These are phyloP conservation scores for Venturia aucupariae DNA, from an alignment of 2,329 filamentous ascomycete species.

Conservation along the genomic window DNA sequence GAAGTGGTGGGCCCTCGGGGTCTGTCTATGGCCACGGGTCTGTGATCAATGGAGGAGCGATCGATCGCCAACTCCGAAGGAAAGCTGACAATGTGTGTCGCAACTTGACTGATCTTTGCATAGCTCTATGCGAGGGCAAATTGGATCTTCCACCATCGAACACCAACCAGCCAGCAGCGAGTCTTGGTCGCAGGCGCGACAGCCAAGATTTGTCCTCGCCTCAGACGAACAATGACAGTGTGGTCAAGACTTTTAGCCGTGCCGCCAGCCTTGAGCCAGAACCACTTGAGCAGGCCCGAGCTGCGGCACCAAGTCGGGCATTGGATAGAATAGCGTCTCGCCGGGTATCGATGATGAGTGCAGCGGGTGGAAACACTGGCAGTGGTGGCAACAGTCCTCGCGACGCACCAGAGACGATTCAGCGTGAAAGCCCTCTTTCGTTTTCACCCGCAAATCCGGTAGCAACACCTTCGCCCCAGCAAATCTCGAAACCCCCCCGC, in stretches of 20 bases:
- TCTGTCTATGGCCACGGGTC: slow-evolving; percentile 55
- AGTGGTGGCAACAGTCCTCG: slow-evolving; percentile 22
- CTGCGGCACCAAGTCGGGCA: slow-evolving; percentile 28
- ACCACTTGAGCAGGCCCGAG: slow-evolving; percentile 22
- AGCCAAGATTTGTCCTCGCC: slow-evolving; percentile 12
- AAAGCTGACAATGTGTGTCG: slow-evolving; percentile 92
- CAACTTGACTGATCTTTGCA: slow-evolving; percentile 82
- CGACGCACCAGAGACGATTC: slow-evolving; percentile 20
- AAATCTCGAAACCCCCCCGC: slow-evolving; percentile 10
- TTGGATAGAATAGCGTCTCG: slow-evolving; percentile 38
- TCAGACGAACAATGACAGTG: not conserved
- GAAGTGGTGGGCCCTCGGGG: slow-evolving; percentile 53
- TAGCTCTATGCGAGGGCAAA: slow-evolving; percentile 52
- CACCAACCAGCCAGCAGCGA: not conserved
- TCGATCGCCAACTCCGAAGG: slow-evolving; percentile 74
- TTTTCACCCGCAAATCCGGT: slow-evolving; percentile 10
- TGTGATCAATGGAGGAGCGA: slow-evolving; percentile 49
- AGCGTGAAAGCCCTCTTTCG: slow-evolving; percentile 4
- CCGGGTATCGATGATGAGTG: slow-evolving; percentile 28
- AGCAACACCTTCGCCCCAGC: slow-evolving; percentile 7
- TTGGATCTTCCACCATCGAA: slow-evolving; percentile 7
- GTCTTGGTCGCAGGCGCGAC: not conserved
- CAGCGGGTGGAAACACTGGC: slow-evolving; percentile 19
- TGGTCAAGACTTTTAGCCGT: not conserved
- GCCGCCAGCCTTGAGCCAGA: slow-evolving; percentile 28